Conservation (phyloP, 2,329 filamentous ascomycete genomes). For the Cordyceps farinosa region DNA sequence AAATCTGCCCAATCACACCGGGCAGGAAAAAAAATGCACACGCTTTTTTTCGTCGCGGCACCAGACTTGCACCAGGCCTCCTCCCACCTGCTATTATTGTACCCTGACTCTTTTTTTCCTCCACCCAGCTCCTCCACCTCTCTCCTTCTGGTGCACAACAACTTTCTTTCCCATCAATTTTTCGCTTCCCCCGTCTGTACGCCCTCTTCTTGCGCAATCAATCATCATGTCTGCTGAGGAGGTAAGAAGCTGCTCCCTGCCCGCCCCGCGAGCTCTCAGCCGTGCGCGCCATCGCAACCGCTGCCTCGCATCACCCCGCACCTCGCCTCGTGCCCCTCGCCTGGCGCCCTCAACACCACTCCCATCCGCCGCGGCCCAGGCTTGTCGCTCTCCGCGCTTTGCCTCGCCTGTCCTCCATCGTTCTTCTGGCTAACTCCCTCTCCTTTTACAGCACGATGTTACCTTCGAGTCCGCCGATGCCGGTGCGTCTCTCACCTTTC, state of each 20-base stretch:
- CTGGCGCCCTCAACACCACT: slow-evolving; percentile 17
- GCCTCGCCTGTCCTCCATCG: not conserved
- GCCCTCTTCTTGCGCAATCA: slow-evolving; percentile 38
- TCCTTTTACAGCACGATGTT: slow-evolving; percentile 55
- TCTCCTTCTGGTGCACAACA: slow-evolving; percentile 18
- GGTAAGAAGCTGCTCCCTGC: slow-evolving; percentile 39
- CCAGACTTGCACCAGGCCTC: slow-evolving; percentile 15
- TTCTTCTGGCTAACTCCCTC: slow-evolving; percentile 20
- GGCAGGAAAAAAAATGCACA: slow-evolving; percentile 37
- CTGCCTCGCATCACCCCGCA: slow-evolving; percentile 44
- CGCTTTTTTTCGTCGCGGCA: slow-evolving; percentile 34
- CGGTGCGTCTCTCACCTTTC: slow-evolving; percentile 89
- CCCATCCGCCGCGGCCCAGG: not conserved
- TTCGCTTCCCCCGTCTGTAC: slow-evolving; percentile 26
- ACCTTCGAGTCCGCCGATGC: slow-evolving; percentile 92
- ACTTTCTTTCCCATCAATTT: slow-evolving; percentile 21
- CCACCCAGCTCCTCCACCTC: slow-evolving; percentile 26
- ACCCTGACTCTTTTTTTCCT: slow-evolving; percentile 27
- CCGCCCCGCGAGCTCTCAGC: slow-evolving; percentile 25
- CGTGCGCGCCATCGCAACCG: slow-evolving; percentile 6
- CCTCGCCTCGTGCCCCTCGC: slow-evolving; percentile 38
- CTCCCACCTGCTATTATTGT: slow-evolving; percentile 18
- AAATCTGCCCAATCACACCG: slow-evolving; percentile 34
- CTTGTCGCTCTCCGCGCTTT: slow-evolving; percentile 14
- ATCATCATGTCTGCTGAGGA: slow-evolving; percentile 56